Conservation (phyloP, 2,329 filamentous ascomycete genomes). For the Phialophora verrucosa region DNA sequence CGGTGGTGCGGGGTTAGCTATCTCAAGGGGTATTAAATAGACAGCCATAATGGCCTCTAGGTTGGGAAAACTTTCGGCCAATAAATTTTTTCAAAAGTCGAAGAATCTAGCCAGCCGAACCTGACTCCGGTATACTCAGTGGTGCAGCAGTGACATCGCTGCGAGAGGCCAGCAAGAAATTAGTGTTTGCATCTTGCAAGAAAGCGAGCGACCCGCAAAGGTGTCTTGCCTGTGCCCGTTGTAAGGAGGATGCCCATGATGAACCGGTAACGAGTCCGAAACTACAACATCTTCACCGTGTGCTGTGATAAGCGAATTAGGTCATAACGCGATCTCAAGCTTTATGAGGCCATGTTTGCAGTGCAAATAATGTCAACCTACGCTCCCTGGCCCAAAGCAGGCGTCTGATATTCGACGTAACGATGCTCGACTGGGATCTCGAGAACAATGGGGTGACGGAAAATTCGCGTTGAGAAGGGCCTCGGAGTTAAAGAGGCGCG, state of each 20-base stretch:
- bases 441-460: background rate
- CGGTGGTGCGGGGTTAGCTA: background rate
- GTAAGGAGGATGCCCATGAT: constrained; percentile 12
- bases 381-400: background rate
- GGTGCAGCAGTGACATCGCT: background rate
- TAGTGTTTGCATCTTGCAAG: constrained; percentile 2
- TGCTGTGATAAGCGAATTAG: background rate
- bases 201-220: constrained; percentile 1
- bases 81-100: constrained; percentile 1
- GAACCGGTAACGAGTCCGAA: background rate
- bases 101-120: constrained; percentile 9
- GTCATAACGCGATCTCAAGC: background rate
- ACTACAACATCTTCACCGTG: background rate
- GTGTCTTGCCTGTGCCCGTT: constrained; percentile 9
- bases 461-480: background rate
- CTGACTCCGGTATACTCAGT: background rate
- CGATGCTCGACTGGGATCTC: background rate
- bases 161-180: constrained; percentile 8
- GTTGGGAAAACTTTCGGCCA: background rate
- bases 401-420: background rate
- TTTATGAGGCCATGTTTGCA: background rate
- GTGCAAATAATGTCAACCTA: background rate
- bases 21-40: constrained; percentile 4
- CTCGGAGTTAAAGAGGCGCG: background rate
- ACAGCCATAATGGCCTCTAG: constrained; percentile 4